These are phyloP conservation scores for Raffaelea ambrosiae DNA, from an alignment of 2,329 filamentous ascomycete genomes.

Conservation along the genomic window DNA sequence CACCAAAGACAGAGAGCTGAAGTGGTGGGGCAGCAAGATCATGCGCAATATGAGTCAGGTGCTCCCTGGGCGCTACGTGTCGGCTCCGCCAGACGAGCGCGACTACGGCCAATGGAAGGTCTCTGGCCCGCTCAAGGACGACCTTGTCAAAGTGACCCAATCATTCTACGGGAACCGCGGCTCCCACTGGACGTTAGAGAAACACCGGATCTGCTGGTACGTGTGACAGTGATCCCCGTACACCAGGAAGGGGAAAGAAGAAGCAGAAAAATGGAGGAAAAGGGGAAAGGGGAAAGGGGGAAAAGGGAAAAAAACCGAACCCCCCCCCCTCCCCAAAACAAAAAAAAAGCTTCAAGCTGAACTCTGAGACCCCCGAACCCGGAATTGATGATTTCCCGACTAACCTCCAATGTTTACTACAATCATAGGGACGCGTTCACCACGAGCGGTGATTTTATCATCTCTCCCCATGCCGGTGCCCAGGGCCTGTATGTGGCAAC, in stretches of 20 bases:
- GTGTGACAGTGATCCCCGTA: no score
- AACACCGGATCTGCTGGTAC: conserved; percentile 61
- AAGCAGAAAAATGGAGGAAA: not conserved
- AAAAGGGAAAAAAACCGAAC: no score
- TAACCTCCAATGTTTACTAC: not conserved
- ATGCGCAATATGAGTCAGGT: conserved; percentile 49
- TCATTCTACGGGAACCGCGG: conserved; percentile 52
- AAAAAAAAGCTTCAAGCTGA: not conserved
- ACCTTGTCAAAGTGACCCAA: conserved; percentile 47
- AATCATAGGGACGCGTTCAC: conserved; percentile 54
- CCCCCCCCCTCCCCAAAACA: no score
- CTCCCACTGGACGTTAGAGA: conserved; percentile 47
- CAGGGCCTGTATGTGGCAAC: conserved; percentile 52
- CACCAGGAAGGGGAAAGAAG: no score
- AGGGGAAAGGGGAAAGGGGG: no score
- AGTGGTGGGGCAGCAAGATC: conserved; percentile 55
- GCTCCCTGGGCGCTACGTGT: conserved; percentile 43
- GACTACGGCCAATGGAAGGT: conserved; percentile 60
- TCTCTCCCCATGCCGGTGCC: conserved; percentile 45
- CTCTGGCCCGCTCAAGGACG: conserved; percentile 42
- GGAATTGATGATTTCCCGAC: not conserved
- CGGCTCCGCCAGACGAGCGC: conserved; percentile 42
- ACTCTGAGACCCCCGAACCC: no score
- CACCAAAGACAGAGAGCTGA: conserved; percentile 39
- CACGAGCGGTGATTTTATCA: conserved; percentile 51